A percentile compares a stretch with the other conserved stretches of the same genome.
Conservation (phyloP, 345 rosid species). For the Ricinus communis region DNA sequence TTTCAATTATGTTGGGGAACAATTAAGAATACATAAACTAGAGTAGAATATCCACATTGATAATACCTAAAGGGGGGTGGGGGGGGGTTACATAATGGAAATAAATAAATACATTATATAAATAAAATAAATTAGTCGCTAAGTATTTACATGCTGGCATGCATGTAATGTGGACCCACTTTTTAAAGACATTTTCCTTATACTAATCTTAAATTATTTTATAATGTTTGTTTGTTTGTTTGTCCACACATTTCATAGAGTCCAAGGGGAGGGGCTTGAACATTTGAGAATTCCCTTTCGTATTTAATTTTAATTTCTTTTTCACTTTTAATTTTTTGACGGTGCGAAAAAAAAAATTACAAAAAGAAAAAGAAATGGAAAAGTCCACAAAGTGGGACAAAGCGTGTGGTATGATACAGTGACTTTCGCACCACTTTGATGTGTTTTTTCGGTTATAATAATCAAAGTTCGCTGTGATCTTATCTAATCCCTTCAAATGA, state of each 20-base stretch:
- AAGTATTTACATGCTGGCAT: slow-evolving; percentile 32
- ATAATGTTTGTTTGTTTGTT: no score
- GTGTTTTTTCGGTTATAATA: slow-evolving; percentile 4
- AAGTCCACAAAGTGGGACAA: slow-evolving; percentile 52
- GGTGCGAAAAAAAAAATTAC: neutral
- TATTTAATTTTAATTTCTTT: neutral
- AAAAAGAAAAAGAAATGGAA: neutral
- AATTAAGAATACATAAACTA: slow-evolving; percentile 14
- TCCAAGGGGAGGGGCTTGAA: neutral
- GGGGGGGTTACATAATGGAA: neutral
- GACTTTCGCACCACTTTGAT: slow-evolving; percentile 30
- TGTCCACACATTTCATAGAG: neutral
- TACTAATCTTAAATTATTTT: neutral
- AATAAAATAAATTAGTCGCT: neutral
- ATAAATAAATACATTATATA: neutral
- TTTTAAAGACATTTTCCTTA: neutral
- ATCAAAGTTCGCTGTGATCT: slow-evolving; percentile 19
- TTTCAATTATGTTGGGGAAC: slow-evolving; percentile 19
- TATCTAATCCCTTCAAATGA: slow-evolving; percentile 4
- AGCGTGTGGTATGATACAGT: slow-evolving; percentile 37
- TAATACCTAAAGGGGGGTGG: neutral
- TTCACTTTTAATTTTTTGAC: slow-evolving; percentile 5
- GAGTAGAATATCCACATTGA: neutral
- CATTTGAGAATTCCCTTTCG: neutral
- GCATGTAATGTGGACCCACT: slow-evolving; percentile 14